Conservation (phyloP, 192 early-diverging fungal genomes). For the Diversispora epigaea region DNA sequence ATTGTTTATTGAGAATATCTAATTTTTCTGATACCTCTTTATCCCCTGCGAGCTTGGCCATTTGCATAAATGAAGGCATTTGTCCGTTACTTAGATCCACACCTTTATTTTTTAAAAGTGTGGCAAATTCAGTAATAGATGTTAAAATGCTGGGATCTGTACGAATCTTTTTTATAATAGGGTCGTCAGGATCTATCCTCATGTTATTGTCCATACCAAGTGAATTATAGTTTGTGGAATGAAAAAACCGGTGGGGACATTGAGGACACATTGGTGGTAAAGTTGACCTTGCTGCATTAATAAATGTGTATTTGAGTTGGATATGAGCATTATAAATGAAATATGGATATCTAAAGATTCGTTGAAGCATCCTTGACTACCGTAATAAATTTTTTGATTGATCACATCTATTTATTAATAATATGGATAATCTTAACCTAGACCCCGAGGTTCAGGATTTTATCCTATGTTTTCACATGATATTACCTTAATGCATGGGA, state of each 20-base stretch:
- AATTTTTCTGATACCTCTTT: not conserved
- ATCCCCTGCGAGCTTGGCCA: conserved; percentile 9
- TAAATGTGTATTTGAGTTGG: not conserved
- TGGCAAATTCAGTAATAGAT: not conserved
- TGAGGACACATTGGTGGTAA: not conserved
- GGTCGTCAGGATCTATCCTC: conserved; percentile 2
- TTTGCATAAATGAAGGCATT: conserved; percentile 18
- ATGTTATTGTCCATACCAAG: not conserved
- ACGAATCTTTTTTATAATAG: not conserved
- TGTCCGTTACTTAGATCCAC: not conserved
- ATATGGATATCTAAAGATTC: not conserved
- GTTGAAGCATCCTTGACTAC: no score
- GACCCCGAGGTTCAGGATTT: no score
- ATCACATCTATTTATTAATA: no score
- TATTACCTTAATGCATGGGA: no score
- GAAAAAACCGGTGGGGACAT: not conserved
- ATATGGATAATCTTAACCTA: no score
- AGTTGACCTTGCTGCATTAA: not conserved
- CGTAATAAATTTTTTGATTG: no score
- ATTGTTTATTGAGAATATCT: not conserved
- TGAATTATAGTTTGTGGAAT: not conserved
- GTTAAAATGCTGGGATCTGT: not conserved
- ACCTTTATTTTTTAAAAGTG: conserved; percentile 1
- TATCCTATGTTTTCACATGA: no score
- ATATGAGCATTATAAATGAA: conserved; percentile 5